Base-by-base conservation (phyloP, 495 filamentous ascomycete species). In the Penicillium longicatenatum region DNA sequence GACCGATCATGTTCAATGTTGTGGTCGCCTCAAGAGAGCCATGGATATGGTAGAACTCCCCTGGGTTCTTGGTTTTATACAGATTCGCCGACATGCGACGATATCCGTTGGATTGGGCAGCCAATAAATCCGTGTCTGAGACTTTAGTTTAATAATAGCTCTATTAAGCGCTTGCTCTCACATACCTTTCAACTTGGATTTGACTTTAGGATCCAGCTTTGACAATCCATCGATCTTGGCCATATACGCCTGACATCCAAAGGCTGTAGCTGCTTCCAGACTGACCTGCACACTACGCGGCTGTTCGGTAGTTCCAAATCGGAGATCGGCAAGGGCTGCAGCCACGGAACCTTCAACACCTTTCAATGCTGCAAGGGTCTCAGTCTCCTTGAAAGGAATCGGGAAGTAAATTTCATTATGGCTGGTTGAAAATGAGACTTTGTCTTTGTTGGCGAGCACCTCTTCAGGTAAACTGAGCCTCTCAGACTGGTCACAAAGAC, bases 11-110 rank as follows among this genome's bases (percentile, higher is more conserved):
- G 48, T 83, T 75, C 52, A 91, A 73, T 3, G 87, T 87, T 7
- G 78, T 83, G 11, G 78, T 82, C 17, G 89, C 89, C 56, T 90
- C 86, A 11, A 92, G 69, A 1, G 89, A 91, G 29, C 89, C 89
- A 69, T 92, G 89, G 54, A 91, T 89, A 65, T 93, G 89, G 66
- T 87, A 92, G 66, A 80, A 93, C 62, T 87, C 79, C 44, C 78
- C 82, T 24, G 71, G 75, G 48, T 78, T 81, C 66, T 84, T 86
- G 6, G 88, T 91, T 57, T 81, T 79, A 73, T 91, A 93, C 12
- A 91, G 73, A 68, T 90, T 90, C 14, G 88, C 88, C 24, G 88
- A 89, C 61, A 91, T 79, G 37, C 89, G 83, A 31, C 88, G 83
- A 65, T 93, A 91, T 17, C 85, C 75, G 63, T 85, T 84, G 3